Conservation (phyloP, 2,329 filamentous ascomycete species). For the Albifimbria verrucaria region DNA sequence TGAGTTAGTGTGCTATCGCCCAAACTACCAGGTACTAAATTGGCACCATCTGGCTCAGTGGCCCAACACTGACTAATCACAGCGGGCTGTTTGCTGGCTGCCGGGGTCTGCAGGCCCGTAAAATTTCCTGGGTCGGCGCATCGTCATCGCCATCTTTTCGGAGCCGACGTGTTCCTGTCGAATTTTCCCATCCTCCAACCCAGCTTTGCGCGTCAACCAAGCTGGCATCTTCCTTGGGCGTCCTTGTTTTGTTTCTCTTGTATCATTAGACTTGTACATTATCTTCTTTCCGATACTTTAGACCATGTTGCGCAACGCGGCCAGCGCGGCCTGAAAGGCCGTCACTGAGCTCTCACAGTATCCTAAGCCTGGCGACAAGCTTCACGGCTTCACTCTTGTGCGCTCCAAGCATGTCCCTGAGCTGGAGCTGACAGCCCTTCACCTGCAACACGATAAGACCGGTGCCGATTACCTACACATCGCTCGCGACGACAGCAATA, state of each 20-base stretch:
- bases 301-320: slow-evolving; percentile 51
- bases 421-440: slow-evolving; percentile 85
- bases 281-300: background rate
- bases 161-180: slow-evolving; percentile 6
- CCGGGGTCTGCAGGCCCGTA: background rate
- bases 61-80: background rate
- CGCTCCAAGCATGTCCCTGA: slow-evolving; percentile 91
- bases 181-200: slow-evolving; percentile 1
- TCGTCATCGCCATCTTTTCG: slow-evolving; percentile 16
- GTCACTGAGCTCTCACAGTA: slow-evolving; percentile 74
- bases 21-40: background rate
- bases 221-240: slow-evolving; percentile 10
- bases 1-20: background rate
- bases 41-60: background rate
- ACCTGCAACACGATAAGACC: slow-evolving; percentile 90
- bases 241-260: slow-evolving; percentile 9
- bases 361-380: slow-evolving; percentile 76
- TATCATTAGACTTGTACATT: slow-evolving; percentile 13
- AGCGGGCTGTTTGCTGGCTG: background rate
- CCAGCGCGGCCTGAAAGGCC: slow-evolving; percentile 54
- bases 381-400: slow-evolving; percentile 90
- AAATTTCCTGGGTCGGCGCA: slow-evolving; percentile 14
- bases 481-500: slow-evolving; percentile 92
- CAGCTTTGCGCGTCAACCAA: slow-evolving; percentile 6
- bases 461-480: slow-evolving; percentile 95